These are phyloP conservation scores for Adiantum capillusveneris DNA, from an alignment of 75 land plant species.

Conservation along the genomic window DNA sequence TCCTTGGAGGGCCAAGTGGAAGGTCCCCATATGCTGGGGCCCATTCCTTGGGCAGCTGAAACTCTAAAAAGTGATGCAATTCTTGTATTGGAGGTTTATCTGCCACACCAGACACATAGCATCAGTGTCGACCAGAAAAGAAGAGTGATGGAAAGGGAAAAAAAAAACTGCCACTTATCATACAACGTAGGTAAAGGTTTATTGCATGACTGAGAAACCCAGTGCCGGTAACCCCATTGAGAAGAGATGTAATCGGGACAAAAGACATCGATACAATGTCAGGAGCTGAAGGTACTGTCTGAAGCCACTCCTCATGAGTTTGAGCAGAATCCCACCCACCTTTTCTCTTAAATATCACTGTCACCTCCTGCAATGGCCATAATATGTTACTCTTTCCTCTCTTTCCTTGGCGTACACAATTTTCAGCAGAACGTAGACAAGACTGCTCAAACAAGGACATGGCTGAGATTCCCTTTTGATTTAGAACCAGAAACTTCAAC, in stretches of 20 bases:
- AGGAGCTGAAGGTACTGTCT: constrained; percentile 51
- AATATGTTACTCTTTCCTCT: too few species aligned
- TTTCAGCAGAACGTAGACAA: too few species aligned
- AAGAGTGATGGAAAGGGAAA: too few species aligned
- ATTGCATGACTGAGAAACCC: constrained; percentile 81
- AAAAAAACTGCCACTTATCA: constrained; percentile 12
- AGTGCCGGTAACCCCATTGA: constrained; percentile 64
- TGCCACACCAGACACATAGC: constrained; percentile 9
- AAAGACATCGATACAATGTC: constrained; percentile 72
- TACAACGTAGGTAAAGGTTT: constrained; percentile 75
- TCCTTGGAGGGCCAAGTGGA: constrained; percentile 55
- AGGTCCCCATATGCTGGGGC: constrained; percentile 66
- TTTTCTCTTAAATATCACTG: constrained; percentile 35
- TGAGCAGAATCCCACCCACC: constrained; percentile 46
- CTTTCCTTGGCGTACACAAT: too few species aligned
- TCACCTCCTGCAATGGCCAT: constrained; percentile 40
- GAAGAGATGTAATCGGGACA: constrained; percentile 69
- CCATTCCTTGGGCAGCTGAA: constrained; percentile 88
- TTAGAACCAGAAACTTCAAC: too few species aligned
- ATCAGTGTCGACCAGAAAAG: too few species aligned
- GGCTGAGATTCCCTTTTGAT: too few species aligned
- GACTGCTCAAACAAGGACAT: too few species aligned
- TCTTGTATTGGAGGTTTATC: constrained; percentile 89
- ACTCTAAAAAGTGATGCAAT: constrained; percentile 75
- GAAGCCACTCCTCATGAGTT: constrained; percentile 63